These are phyloP conservation scores for Phycomyces nitens DNA, from an alignment of 192 early-diverging fungal genomes.

Conservation along the genomic window DNA sequence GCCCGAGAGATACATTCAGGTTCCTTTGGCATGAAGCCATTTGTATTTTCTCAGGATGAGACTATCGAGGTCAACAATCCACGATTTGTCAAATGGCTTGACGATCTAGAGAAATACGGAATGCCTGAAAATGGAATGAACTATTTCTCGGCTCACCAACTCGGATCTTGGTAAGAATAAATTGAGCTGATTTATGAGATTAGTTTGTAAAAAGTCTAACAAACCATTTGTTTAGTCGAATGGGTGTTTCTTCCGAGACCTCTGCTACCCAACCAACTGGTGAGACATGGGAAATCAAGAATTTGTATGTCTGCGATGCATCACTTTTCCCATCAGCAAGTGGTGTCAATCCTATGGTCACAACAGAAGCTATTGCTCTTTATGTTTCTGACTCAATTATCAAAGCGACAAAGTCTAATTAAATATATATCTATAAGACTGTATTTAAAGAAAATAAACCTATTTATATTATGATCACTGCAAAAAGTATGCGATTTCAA, in stretches of 20 bases:
- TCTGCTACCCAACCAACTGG: conserved; percentile 67
- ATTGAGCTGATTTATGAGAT: no score
- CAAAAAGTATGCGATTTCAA: no score
- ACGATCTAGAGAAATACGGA: conserved; percentile 28
- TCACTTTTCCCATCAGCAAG: conserved; percentile 66
- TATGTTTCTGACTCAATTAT: conserved; percentile 33
- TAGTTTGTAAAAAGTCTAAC: background rate
- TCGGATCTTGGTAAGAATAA: conserved; percentile 50
- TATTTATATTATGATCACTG: no score
- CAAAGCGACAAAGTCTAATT: conserved; percentile 5
- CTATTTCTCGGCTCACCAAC: conserved; percentile 64
- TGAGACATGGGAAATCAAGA: conserved; percentile 69
- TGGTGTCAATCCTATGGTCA: conserved; percentile 70
- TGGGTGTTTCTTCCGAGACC: conserved; percentile 51
- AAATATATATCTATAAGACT: no score
- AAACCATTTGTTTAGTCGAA: conserved; percentile 40
- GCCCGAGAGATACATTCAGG: conserved; percentile 54
- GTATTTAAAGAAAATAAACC: no score
- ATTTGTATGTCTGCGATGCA: conserved; percentile 71
- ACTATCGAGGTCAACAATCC: conserved; percentile 33
- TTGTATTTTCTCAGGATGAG: conserved; percentile 28
- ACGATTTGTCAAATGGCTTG: conserved; percentile 28
- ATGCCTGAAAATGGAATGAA: conserved; percentile 30
- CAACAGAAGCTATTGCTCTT: conserved; percentile 30
- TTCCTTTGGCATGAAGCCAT: conserved; percentile 44